These are phyloP conservation scores for Epicoccum sorghinum DNA, from an alignment of 2,329 filamentous ascomycete genomes.

Conservation along the genomic window DNA sequence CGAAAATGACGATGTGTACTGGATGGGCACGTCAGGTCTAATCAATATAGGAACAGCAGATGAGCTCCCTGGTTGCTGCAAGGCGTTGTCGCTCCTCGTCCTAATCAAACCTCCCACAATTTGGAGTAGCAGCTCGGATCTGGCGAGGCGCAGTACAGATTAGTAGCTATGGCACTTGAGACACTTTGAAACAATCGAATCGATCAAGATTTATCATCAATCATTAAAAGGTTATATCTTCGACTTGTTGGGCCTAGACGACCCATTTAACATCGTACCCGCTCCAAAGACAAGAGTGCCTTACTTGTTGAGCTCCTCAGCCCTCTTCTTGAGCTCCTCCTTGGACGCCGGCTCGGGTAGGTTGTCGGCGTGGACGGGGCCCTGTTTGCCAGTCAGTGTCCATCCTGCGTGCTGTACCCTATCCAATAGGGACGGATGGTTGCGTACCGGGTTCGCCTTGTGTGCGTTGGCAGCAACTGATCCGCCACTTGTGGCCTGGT, in stretches of 20 bases:
- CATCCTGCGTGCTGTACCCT: slow-evolving; percentile 1
- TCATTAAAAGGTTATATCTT: slow-evolving; percentile 3
- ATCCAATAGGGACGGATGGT: slow-evolving; percentile 7
- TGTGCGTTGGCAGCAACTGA: slow-evolving; percentile 46
- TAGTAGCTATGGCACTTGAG: too few species aligned
- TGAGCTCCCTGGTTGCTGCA: too few species aligned
- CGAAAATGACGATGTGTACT: too few species aligned
- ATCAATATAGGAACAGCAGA: too few species aligned
- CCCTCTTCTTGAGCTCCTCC: slow-evolving; percentile 57
- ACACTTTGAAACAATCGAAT: background rate
- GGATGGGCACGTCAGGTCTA: too few species aligned
- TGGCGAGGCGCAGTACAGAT: too few species aligned
- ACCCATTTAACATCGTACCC: background rate
- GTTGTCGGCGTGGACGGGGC: slow-evolving; percentile 54
- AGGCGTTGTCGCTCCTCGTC: too few species aligned
- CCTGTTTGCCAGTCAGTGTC: slow-evolving; percentile 35
- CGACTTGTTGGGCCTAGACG: background rate
- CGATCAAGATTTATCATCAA: background rate
- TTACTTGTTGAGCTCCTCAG: slow-evolving; percentile 58
- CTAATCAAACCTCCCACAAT: too few species aligned
- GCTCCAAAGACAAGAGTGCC: background rate
- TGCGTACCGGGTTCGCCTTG: slow-evolving; percentile 49
- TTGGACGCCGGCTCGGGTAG: slow-evolving; percentile 54
- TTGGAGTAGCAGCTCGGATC: too few species aligned
- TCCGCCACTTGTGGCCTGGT: slow-evolving; percentile 42